These are phyloP conservation scores for Aureobasidium subglaciale DNA, from an alignment of 2,329 filamentous ascomycete species.

Conservation along the genomic window DNA sequence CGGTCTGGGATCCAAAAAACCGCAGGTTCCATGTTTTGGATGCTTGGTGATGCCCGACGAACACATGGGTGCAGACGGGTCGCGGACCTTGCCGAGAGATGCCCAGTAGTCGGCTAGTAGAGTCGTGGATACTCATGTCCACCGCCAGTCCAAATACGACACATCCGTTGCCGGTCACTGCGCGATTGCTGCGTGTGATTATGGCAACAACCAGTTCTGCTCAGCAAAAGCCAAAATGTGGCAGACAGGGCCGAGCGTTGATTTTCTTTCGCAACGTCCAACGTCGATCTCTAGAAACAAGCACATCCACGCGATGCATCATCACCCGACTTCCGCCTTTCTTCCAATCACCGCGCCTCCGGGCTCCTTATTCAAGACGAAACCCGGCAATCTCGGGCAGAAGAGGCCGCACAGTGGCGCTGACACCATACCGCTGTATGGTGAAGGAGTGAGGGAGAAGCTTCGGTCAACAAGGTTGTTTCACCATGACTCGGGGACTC, in stretches of 20 bases:
- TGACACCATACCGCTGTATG: not conserved
- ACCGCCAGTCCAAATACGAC: constrained; percentile 3
- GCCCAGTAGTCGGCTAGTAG: not conserved
- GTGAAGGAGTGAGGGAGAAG: not conserved
- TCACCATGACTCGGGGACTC: constrained; percentile 10
- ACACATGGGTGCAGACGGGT: not conserved
- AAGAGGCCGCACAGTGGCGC: constrained; percentile 1
- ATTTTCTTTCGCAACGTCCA: constrained; percentile 13
- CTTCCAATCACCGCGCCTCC: not conserved
- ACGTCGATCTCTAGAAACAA: constrained; percentile 10
- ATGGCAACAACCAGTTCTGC: constrained; percentile 3
- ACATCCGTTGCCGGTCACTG: not conserved
- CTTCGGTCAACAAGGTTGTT: constrained; percentile 10
- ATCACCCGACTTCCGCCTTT: not conserved
- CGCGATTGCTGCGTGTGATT: not conserved
- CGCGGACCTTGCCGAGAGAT: constrained; percentile 8
- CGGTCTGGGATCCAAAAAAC: constrained; percentile 9
- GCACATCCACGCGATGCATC: not conserved
- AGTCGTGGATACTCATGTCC: not conserved
- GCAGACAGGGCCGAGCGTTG: constrained; percentile 7
- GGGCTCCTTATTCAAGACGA: not conserved
- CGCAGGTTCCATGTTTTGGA: constrained; percentile 11
- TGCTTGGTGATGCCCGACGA: constrained; percentile 12
- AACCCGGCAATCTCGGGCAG: constrained; percentile 11
- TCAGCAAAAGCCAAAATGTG: constrained; percentile 9